These are phyloP conservation scores for Cyberlindnera mycetangii DNA, from an alignment of 805 yeast genomes.

Conservation along the genomic window DNA sequence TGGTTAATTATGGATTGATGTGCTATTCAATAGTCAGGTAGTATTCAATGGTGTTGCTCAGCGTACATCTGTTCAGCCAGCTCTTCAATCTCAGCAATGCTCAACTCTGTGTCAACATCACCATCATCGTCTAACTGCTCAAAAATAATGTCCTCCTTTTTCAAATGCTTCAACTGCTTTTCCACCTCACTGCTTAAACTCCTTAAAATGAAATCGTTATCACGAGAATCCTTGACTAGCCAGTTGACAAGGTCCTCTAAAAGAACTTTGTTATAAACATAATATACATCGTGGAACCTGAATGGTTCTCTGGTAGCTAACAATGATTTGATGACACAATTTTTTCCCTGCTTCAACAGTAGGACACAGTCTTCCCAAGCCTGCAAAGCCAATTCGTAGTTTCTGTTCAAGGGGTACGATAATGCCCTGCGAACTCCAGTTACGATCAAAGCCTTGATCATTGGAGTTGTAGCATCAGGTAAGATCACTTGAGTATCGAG, in stretches of 20 bases:
- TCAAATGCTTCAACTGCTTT: conserved; percentile 37
- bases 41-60: conserved; percentile 2
- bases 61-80: conserved; percentile 50
- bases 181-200: conserved; percentile 63
- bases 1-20: too few species aligned
- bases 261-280: conserved; percentile 76
- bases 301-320: conserved; percentile 68
- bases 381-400: conserved; percentile 52
- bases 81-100: conserved; percentile 53
- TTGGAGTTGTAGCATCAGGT: conserved; percentile 24
- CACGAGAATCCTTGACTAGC: conserved; percentile 55
- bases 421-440: conserved; percentile 72
- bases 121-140: conserved; percentile 47
- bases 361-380: conserved; percentile 77
- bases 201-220: conserved; percentile 57
- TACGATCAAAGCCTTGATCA: conserved; percentile 50
- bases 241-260: conserved; percentile 76
- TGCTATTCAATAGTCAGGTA: too few species aligned
- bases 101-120: conserved; percentile 40
- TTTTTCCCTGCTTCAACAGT: conserved; percentile 65
- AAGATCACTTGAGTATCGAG: conserved; percentile 58
- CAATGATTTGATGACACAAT: conserved; percentile 57
- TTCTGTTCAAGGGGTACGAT: conserved; percentile 76
- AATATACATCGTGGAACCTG: conserved; percentile 79
- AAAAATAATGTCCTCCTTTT: conserved; percentile 49